Base-by-base conservation (phyloP, 202 grass and related monocot species). In the Setaria viridis region DNA sequence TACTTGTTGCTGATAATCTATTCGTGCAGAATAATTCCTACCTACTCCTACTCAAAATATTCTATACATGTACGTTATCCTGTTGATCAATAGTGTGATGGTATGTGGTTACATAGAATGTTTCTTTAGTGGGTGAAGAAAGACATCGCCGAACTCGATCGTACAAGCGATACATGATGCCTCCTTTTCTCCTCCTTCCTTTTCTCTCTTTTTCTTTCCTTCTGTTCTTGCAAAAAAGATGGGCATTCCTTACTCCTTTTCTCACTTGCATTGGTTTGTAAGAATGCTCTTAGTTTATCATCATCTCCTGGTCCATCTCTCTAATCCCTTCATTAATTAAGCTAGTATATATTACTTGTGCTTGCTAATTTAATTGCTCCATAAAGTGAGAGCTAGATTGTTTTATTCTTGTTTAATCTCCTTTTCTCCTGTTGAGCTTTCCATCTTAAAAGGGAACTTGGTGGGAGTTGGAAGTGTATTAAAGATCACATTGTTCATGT, bases 341-440 rank as follows among this genome's bases (percentile, higher is more conserved):
- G 45, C 20, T 64, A 62, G 14, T 12, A 51, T 54, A 10, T 11
- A 54, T 51, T 54, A 51, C 29, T n/a, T 48, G 15, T 66, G 53
- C 42, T 70, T 35, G 25, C 49, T 82, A 58, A 21, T 25, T 13
- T 29, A 60, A 11, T 14, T 78, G 63, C 48, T 45, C 54, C 73
- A 78, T 62, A 88, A 78, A 72, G 65, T 53, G 46, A 56, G 55
- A 65, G 55, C 43, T 48, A 47, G 21, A 56, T 42, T 62, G 42
- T 30, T 25, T 46, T 17, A 9, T 72, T 16, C 13, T 69, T 11
- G 12, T 16, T 55, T 62, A 45, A 32, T 29, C 15, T 53, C 17
- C 48, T 64, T 78, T 72, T 84, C 46, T 79, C 47, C 60, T 45
- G 39, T 41, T 41, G 57, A 9, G 46, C 66, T 79, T 88, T 57